These are phyloP conservation scores for Rhizophagus prolifer DNA, from an alignment of 192 early-diverging fungal species.

Conservation along the genomic window DNA sequence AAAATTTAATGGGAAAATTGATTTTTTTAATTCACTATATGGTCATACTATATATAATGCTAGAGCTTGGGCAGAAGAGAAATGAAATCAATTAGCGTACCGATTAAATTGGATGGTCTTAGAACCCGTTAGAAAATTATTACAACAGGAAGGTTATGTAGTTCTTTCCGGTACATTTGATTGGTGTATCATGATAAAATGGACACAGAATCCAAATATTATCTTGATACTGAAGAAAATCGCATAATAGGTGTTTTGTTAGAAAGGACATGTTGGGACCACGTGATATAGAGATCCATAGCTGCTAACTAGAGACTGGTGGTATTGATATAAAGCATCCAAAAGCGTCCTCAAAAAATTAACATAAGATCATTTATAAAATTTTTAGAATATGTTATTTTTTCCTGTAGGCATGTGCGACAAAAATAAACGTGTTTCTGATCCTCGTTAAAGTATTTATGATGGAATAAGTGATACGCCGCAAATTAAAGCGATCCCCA, in stretches of 20 bases:
- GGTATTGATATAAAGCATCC: background rate
- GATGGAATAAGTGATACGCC: too few species aligned
- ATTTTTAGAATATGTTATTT: too few species aligned
- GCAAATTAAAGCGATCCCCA: too few species aligned
- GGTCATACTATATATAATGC: background rate
- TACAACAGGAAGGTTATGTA: conserved; percentile 6
- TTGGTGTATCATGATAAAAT: background rate
- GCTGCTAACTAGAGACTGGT: background rate
- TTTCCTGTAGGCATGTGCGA: too few species aligned
- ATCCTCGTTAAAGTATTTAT: too few species aligned
- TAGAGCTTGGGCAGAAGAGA: conserved; percentile 14
- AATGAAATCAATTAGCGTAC: conserved; percentile 4
- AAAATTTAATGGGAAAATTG: background rate
- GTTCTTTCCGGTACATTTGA: background rate
- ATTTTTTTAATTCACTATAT: background rate
- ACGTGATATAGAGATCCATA: background rate
- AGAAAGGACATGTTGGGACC: background rate
- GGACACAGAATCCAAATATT: background rate
- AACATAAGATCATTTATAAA: too few species aligned
- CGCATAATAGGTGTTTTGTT: background rate
- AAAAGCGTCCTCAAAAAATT: too few species aligned
- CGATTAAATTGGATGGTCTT: background rate
- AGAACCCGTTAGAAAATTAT: conserved; percentile 12
- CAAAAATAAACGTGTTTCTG: too few species aligned
- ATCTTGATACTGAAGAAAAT: background rate